phyloP scores from a whole-genome alignment of 1,139 yeast species.

The Yamadazyma membranifaciens region DNA sequence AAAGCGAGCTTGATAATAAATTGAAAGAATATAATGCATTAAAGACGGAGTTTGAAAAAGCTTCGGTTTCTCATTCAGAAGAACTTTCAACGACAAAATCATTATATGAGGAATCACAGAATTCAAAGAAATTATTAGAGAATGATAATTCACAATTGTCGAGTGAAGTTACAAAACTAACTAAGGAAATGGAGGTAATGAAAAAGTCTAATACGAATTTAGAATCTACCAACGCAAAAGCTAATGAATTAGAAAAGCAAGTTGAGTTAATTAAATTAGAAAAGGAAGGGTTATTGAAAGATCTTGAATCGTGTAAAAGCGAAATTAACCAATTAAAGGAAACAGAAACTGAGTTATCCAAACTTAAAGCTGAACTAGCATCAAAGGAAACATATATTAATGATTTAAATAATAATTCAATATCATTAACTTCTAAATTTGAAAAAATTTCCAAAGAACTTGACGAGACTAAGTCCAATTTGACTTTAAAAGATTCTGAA shows the following conservation, averaged over 20 bases:
- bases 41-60: not conserved
- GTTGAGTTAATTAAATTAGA: slow-evolving; percentile 16
- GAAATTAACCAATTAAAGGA: slow-evolving; percentile 1
- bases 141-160: slow-evolving; percentile 4
- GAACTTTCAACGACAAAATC: slow-evolving; percentile 5
- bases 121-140: slow-evolving; percentile 4
- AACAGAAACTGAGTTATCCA: not conserved
- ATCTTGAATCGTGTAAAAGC: slow-evolving; percentile 6
- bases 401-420: slow-evolving; percentile 7
- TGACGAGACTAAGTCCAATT: not conserved
- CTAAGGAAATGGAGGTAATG: slow-evolving; percentile 18
- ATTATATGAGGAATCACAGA: slow-evolving; percentile 3
- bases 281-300: slow-evolving; percentile 11
- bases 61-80: not conserved
- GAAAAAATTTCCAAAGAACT: not conserved
- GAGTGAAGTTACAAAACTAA: slow-evolving; percentile 1
- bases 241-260: slow-evolving; percentile 5
- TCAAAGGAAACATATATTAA: slow-evolving; percentile 4
- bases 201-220: slow-evolving; percentile 18
- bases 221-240: slow-evolving; percentile 11
- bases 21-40: not conserved
- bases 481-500: not conserved
- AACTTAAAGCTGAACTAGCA: slow-evolving; percentile 10
- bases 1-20: not conserved
- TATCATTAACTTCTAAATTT: slow-evolving; percentile 4